phyloP scores from a whole-genome alignment of 306 rosid species.

The Cucumis cinereus region DNA sequence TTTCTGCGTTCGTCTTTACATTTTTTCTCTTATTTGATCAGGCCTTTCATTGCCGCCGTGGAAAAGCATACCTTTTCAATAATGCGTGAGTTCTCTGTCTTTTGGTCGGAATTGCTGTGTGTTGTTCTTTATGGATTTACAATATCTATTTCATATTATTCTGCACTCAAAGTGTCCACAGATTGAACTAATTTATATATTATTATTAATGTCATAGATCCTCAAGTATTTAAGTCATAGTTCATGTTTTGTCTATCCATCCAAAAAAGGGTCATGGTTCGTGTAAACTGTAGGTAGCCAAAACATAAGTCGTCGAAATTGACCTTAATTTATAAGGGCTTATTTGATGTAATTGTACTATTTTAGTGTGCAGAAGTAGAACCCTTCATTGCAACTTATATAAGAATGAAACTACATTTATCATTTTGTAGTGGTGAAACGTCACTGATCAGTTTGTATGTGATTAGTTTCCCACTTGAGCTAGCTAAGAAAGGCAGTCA shows the following conservation, averaged over 20 bases:
- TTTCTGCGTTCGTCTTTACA: not conserved
- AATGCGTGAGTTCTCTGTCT: slow-evolving; percentile 47
- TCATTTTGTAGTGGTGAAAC: not conserved
- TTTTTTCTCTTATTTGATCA: slow-evolving; percentile 16
- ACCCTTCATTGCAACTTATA: not conserved
- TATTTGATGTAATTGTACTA: not conserved
- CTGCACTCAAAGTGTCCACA: not conserved
- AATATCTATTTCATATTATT: not conserved
- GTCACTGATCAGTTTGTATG: not conserved
- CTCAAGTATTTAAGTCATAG: not conserved
- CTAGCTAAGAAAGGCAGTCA: not conserved
- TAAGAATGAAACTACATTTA: not conserved
- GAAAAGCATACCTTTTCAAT: slow-evolving; percentile 76
- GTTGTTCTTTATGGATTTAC: not conserved
- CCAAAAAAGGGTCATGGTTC: not conserved
- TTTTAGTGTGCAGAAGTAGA: not conserved
- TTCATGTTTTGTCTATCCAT: not conserved
- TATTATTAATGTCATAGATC: too few species aligned
- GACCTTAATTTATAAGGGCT: not conserved
- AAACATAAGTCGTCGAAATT: not conserved
- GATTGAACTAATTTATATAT: not conserved
- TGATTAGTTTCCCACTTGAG: not conserved
- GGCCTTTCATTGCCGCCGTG: slow-evolving; percentile 59
- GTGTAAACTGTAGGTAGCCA: not conserved
- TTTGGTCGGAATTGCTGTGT: not conserved